These are phyloP conservation scores for Stephanodiscus triporus DNA, from an alignment of 108 stramenopile genomes.

Conservation along the genomic window DNA sequence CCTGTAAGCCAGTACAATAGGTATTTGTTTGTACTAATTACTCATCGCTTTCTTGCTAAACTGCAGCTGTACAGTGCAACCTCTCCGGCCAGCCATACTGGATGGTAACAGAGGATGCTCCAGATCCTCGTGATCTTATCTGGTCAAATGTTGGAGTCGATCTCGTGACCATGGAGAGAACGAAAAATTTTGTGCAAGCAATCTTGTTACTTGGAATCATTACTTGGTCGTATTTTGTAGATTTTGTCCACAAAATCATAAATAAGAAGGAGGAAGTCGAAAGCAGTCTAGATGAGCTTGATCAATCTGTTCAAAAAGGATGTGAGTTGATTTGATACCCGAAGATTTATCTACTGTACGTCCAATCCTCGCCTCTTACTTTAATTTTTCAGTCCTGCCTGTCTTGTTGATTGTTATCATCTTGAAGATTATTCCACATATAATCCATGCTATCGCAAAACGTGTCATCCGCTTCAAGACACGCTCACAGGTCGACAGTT, in stretches of 20 bases:
- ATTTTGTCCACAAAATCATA: slow-evolving; percentile 12
- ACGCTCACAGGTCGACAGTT: slow-evolving; percentile 34
- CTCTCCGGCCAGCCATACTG: slow-evolving; percentile 45
- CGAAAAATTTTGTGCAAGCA: slow-evolving; percentile 40
- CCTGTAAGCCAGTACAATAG: background rate
- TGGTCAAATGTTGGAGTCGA: slow-evolving; percentile 58
- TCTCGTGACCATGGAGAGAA: slow-evolving; percentile 32
- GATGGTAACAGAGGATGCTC: slow-evolving; percentile 49
- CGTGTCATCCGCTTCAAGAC: slow-evolving; percentile 59
- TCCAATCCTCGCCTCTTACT: slow-evolving; percentile 19
- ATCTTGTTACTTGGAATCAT: slow-evolving; percentile 41
- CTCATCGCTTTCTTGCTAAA: background rate
- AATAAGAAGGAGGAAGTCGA: background rate
- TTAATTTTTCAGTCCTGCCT: slow-evolving; percentile 31
- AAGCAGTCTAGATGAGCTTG: background rate
- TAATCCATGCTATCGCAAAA: slow-evolving; percentile 33
- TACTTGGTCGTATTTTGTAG: slow-evolving; percentile 46
- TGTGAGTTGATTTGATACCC: background rate
- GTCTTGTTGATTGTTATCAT: slow-evolving; percentile 41
- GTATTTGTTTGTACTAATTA: slow-evolving; percentile 4
- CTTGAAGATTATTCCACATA: slow-evolving; percentile 45
- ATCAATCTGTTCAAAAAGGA: too few species aligned
- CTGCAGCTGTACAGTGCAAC: slow-evolving; percentile 50
- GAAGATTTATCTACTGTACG: background rate
- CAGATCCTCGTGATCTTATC: slow-evolving; percentile 61